phyloP scores from a whole-genome alignment of 164 flowering plant genomes.

The Vitis riparia region DNA sequence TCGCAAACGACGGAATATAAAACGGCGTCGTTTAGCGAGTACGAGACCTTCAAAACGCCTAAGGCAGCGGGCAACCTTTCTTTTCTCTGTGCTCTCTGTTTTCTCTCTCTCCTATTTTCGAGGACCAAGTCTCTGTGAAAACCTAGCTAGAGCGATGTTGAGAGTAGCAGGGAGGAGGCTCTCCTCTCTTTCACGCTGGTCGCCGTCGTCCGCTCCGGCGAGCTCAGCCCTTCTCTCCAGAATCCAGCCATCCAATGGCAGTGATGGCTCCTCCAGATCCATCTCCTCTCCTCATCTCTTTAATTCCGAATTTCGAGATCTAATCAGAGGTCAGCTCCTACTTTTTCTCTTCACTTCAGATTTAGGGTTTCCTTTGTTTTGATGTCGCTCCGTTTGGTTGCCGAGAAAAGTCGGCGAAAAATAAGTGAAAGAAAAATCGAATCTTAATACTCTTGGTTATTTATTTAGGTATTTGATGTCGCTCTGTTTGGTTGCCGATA shows the following conservation, averaged over 20 bases:
- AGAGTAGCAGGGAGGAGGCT: slow-evolving; percentile 66
- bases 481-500: not conserved
- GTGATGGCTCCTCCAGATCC: slow-evolving; percentile 18
- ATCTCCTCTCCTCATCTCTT: not conserved
- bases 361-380: not conserved
- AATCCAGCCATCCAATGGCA: slow-evolving; percentile 13
- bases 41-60: too few species aligned
- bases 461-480: not conserved
- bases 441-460: too few species aligned
- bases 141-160: slow-evolving; percentile 43
- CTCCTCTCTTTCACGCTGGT: slow-evolving; percentile 47
- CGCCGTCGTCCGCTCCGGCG: slow-evolving; percentile 20
- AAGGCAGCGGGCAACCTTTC: too few species aligned
- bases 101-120: not conserved
- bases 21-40: too few species aligned
- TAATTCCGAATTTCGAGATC: slow-evolving; percentile 14
- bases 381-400: not conserved
- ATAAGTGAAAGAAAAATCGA: too few species aligned
- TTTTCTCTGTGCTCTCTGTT: not conserved
- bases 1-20: too few species aligned
- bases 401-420: too few species aligned
- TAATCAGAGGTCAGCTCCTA: slow-evolving; percentile 33
- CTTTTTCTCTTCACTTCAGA: not conserved
- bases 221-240: slow-evolving; percentile 27
- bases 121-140: slow-evolving; percentile 1